phyloP scores from a whole-genome alignment of 2,329 filamentous ascomycete species.

The Penicillium decumbens region DNA sequence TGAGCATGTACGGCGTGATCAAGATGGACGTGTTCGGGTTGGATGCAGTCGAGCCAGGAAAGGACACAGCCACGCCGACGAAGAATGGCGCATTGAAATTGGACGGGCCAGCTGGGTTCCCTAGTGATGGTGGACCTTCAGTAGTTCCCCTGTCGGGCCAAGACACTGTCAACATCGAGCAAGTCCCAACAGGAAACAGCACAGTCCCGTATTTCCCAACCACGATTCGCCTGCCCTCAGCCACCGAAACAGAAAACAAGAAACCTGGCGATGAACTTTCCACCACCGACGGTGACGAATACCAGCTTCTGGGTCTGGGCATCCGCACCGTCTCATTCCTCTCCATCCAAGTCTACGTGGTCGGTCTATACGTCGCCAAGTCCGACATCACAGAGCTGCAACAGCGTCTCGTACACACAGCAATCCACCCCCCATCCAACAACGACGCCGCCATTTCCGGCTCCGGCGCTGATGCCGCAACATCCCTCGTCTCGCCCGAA shows the following conservation, averaged over 20 bases:
- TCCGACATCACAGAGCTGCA: constrained; percentile 78
- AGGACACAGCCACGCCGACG: constrained; percentile 2
- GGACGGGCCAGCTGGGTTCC: constrained; percentile 40
- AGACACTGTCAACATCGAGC: constrained; percentile 56
- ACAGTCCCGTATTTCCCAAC: constrained; percentile 76
- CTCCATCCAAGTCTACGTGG: constrained; percentile 86
- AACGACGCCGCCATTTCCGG: constrained; percentile 22
- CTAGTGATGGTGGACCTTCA: constrained; percentile 26
- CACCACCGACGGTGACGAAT: constrained; percentile 51
- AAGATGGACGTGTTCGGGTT: constrained; percentile 36
- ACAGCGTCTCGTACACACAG: constrained; percentile 66
- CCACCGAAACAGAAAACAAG: constrained; percentile 31
- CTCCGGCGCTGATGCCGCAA: constrained; percentile 62
- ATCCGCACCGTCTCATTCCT: constrained; percentile 87
- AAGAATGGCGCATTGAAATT: constrained; percentile 31
- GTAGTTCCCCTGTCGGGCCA: constrained; percentile 42
- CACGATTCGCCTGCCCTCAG: constrained; percentile 59
- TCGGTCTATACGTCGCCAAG: constrained; percentile 85
- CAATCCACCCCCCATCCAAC: constrained; percentile 43
- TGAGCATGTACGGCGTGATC: constrained; percentile 41
- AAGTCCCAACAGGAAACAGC: constrained; percentile 75
- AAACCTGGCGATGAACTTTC: constrained; percentile 37
- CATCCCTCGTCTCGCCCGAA: constrained; percentile 75
- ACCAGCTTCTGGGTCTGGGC: constrained; percentile 82
- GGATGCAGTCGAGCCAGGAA: constrained; percentile 16